A percentile compares a stretch with the other conserved stretches of the same genome.
Evolutionary conservation across 345 rosid species (phyloP).

Genomic region (Pistacia atlantica): DNA sequence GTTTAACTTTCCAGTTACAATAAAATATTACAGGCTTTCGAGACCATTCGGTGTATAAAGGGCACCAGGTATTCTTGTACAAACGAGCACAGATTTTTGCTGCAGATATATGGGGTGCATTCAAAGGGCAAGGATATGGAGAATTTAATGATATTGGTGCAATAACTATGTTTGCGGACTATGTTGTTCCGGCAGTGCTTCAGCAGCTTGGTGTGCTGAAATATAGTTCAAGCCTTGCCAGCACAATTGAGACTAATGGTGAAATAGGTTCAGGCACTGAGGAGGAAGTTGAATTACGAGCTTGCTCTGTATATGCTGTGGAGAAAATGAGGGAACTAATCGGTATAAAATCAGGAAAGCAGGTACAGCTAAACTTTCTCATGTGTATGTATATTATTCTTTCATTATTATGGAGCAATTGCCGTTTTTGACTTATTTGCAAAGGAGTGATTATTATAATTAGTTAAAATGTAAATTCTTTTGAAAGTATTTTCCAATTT

Average conservation of each 20-base stretch:
- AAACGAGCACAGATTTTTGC: constrained; percentile 87
- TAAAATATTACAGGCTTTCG: constrained; percentile 52
- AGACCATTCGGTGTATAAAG: constrained; percentile 78
- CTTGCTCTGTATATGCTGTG: constrained; percentile 80
- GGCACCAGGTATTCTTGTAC: constrained; percentile 74
- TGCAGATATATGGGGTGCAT: constrained; percentile 82
- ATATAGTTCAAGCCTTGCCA: constrained; percentile 59
- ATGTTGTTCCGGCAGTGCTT: constrained; percentile 77
- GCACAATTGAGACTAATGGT: constrained; percentile 38
- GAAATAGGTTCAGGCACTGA: constrained; percentile 74
- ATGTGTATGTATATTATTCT: background rate
- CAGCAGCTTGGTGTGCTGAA: constrained; percentile 73
- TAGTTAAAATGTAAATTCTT: background rate
- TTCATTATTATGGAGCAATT: background rate
- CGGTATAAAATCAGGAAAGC: constrained; percentile 54
- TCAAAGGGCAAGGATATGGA: constrained; percentile 75
- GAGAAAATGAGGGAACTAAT: constrained; percentile 76
- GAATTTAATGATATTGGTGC: constrained; percentile 66
- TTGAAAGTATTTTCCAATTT: background rate
- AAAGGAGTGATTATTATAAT: background rate
- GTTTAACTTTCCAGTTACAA: constrained; percentile 14
- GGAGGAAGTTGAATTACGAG: constrained; percentile 84
- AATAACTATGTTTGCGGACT: constrained; percentile 83
- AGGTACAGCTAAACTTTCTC: constrained; percentile 40
- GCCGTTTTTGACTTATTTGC: constrained; percentile 5